These are phyloP conservation scores for Leccinum disarticulatum DNA, from an alignment of 768 basidiomycete genomes.

Conservation along the genomic window DNA sequence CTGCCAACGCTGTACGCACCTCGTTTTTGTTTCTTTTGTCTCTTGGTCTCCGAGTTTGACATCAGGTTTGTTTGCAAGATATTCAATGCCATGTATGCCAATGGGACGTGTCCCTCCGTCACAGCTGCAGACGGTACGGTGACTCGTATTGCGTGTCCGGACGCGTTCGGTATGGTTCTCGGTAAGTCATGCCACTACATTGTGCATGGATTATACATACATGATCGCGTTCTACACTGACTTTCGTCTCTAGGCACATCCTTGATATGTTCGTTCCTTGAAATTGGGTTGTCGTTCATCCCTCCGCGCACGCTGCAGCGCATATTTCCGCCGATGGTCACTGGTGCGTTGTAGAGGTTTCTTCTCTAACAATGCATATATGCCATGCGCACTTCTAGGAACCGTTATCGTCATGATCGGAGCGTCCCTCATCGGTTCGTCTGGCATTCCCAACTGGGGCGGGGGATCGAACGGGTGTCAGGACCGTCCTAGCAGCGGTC, in stretches of 20 bases:
- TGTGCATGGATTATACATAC: neutral
- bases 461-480: slow-evolving; percentile 78
- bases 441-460: slow-evolving; percentile 80
- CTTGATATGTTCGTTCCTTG: slow-evolving; percentile 74
- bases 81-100: slow-evolving; percentile 72
- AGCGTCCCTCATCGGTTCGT: slow-evolving; percentile 69
- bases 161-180: slow-evolving; percentile 77
- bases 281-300: slow-evolving; percentile 79
- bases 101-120: slow-evolving; percentile 72
- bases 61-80: slow-evolving; percentile 41
- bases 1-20: slow-evolving; percentile 59
- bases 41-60: neutral
- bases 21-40: neutral
- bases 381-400: slow-evolving; percentile 37
- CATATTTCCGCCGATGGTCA: slow-evolving; percentile 80
- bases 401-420: slow-evolving; percentile 82
- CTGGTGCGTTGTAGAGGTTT: slow-evolving; percentile 41
- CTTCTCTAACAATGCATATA: too few species aligned
- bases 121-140: slow-evolving; percentile 57
- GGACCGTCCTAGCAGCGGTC: slow-evolving; percentile 56
- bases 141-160: slow-evolving; percentile 64
- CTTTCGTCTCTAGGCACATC: slow-evolving; percentile 69
- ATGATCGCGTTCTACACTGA: neutral
- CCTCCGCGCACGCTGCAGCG: slow-evolving; percentile 59
- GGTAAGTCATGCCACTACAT: slow-evolving; percentile 38